Evolutionary conservation across 2,329 filamentous ascomycete genomes (phyloP).

Genomic region (Ramichloridium luteum): DNA sequence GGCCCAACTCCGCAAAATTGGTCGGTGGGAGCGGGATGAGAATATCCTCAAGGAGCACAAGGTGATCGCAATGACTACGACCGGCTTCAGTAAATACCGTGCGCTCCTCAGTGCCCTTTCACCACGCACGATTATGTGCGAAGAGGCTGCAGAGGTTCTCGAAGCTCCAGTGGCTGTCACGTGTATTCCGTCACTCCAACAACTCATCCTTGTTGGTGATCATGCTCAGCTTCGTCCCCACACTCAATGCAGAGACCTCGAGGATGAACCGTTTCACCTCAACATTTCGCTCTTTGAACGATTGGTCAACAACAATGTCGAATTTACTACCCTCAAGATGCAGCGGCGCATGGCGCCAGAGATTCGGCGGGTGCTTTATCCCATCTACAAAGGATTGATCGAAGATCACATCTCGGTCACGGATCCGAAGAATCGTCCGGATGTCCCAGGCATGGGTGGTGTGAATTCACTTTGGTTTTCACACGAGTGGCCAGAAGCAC

Average conservation of each 20-base stretch:
- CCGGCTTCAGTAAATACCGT: conserved; percentile 69
- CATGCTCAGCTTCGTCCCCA: conserved; percentile 67
- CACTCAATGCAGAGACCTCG: conserved; percentile 50
- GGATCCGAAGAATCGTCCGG: conserved; percentile 32
- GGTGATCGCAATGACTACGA: conserved; percentile 61
- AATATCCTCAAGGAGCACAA: conserved; percentile 48
- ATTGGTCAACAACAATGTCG: conserved; percentile 52
- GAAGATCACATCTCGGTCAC: conserved; percentile 47
- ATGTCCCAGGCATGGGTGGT: conserved; percentile 51
- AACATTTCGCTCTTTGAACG: conserved; percentile 71
- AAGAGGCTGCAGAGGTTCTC: conserved; percentile 68
- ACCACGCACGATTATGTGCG: conserved; percentile 59
- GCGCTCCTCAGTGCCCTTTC: conserved; percentile 53
- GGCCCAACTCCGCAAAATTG: conserved; percentile 43
- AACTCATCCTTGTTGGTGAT: conserved; percentile 62
- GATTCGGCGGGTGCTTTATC: conserved; percentile 46
- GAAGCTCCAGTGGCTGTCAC: conserved; percentile 50
- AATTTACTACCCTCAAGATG: conserved; percentile 50
- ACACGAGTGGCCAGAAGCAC: conserved; percentile 53
- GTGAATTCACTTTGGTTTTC: conserved; percentile 49
- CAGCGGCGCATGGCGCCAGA: conserved; percentile 66
- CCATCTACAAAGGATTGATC: conserved; percentile 48
- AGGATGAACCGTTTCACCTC: conserved; percentile 49
- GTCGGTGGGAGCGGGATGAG: conserved; percentile 47
- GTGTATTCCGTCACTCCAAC: conserved; percentile 50